Conservation (phyloP, 129 eudicot species). For the Sambucus nigra region DNA sequence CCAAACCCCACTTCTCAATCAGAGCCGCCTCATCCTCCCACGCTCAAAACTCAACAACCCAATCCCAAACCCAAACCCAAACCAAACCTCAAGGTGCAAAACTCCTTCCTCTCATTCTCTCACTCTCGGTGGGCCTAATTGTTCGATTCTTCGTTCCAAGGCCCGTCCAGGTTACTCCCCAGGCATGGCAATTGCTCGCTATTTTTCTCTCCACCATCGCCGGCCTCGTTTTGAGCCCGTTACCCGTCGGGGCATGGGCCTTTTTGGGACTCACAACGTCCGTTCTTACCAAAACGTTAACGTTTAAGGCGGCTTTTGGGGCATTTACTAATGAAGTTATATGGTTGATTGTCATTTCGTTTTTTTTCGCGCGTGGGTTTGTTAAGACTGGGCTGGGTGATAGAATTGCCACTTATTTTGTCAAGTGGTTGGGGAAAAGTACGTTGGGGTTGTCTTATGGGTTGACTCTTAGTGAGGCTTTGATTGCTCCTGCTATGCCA, state of each 20-base stretch:
- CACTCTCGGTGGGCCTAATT: constrained; percentile 44
- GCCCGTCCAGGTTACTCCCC: constrained; percentile 61
- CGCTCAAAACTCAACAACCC: constrained; percentile 11
- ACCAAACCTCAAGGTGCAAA: constrained; percentile 57
- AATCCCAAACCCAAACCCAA: constrained; percentile 19
- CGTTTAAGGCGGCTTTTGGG: constrained; percentile 53
- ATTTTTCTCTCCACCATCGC: constrained; percentile 76
- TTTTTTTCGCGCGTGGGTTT: constrained; percentile 81
- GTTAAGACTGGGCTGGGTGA: constrained; percentile 85
- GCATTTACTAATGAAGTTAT: constrained; percentile 81
- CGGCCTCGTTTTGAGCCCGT: constrained; percentile 68
- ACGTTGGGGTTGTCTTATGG: constrained; percentile 87
- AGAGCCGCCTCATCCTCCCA: constrained; percentile 23
- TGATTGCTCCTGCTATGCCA: constrained; percentile 98
- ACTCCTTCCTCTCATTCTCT: constrained; percentile 37
- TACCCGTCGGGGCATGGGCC: constrained; percentile 96
- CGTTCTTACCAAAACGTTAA: constrained; percentile 46
- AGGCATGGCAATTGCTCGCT: constrained; percentile 77
- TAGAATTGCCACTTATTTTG: constrained; percentile 80
- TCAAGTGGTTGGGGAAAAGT: constrained; percentile 79
- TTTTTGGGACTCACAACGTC: constrained; percentile 55
- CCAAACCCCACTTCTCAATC: constrained; percentile 23
- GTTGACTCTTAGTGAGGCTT: constrained; percentile 73
- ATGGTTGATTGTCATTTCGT: constrained; percentile 85
- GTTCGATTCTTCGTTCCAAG: constrained; percentile 55